Percentiles rank a stretch among this genome's conserved stretches.
Evolutionary conservation across 2,329 filamentous ascomycete genomes (phyloP).

Genomic region (Elsinoe batatas): DNA sequence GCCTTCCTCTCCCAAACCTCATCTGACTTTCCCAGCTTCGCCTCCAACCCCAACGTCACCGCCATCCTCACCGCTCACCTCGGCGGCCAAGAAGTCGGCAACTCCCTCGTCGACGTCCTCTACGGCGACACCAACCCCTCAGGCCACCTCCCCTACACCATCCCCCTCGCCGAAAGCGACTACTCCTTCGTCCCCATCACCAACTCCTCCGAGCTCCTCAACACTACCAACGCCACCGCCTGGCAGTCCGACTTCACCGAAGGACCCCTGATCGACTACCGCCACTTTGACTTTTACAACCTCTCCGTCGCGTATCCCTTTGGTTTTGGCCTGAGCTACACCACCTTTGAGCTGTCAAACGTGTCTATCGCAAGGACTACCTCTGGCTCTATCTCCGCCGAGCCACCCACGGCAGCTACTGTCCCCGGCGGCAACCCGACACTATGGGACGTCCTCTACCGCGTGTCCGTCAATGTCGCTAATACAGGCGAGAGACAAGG

Average conservation of each 20-base stretch:
- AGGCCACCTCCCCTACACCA: constrained; percentile 20
- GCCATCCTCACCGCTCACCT: constrained; percentile 34
- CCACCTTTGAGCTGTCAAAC: constrained; percentile 30
- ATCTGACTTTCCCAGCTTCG: constrained; percentile 11
- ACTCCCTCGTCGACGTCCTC: constrained; percentile 32
- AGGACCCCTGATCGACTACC: constrained; percentile 45
- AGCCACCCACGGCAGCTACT: constrained; percentile 35
- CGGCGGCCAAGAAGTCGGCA: constrained; percentile 33
- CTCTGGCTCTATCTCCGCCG: constrained; percentile 40
- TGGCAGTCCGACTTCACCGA: constrained; percentile 44
- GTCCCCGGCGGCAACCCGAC: constrained; percentile 47
- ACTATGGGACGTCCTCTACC: constrained; percentile 59
- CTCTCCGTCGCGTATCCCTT: constrained; percentile 26
- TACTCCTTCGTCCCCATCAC: constrained; percentile 27
- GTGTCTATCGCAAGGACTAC: constrained; percentile 36
- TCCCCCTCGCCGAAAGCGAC: constrained; percentile 28
- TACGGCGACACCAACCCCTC: constrained; percentile 32
- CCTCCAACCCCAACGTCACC: constrained; percentile 34
- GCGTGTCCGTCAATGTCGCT: constrained; percentile 53
- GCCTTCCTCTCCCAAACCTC: neutral
- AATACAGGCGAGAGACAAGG: constrained; percentile 48
- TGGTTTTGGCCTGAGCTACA: constrained; percentile 31
- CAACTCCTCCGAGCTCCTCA: constrained; percentile 27
- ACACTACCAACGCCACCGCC: constrained; percentile 27
- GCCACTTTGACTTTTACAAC: constrained; percentile 39